Evolutionary conservation across 257 asterid genomes (phyloP), one percentile per base, ranked within the genome.

Genomic region (Salvia splendens): DNA sequence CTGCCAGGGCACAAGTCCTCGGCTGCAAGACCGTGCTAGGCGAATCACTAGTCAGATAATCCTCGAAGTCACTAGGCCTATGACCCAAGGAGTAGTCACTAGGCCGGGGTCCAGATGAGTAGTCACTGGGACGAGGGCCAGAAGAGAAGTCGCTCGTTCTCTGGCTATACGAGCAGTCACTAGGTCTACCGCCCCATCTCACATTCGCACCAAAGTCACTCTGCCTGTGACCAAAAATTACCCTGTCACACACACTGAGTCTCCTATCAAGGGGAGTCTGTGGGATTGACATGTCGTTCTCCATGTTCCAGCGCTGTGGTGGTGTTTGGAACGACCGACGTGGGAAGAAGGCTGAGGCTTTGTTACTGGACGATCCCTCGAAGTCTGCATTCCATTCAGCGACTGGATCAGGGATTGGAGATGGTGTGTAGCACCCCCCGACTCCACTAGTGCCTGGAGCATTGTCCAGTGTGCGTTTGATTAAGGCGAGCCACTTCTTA

Each of bases 251-350:
- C 45, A 92, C 95, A 36, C 96, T 92, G 54, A 79, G 82, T 41
- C 96, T 82, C 73, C 95, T 78, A 46, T 89, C 96, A 43, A 89
- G 84, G 41, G 85, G 88, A 51, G 95, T 84, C 6, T 83, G 96
- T 3, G 88, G 75, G 68, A 65, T 73, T 4, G 87, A 79, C 62
- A 81, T 77, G 72, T 92, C 95, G 15, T 77, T 85, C 16, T 89
- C 95, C 77, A 60, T 73, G 74, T 86, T 77, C 85, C 84, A 83
- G 61, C 62, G 57, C 3, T 84, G 92, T 30, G 98, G 92, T 35
- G 98, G 96, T 1, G 95, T 86, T 69, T 92, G 98, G 77, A 92
- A 92, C 0, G 98, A 92, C 12, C 96, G 79, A 2, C 96, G 92
- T 8, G 77, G 98, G 7, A 83, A 52, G 65, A 86, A 84, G 6